A percentile compares a stretch with the other conserved stretches of the same genome.
These are phyloP conservation scores for Tulasnella sp. DNA, from an alignment of 768 basidiomycete genomes.

Conservation along the genomic window DNA sequence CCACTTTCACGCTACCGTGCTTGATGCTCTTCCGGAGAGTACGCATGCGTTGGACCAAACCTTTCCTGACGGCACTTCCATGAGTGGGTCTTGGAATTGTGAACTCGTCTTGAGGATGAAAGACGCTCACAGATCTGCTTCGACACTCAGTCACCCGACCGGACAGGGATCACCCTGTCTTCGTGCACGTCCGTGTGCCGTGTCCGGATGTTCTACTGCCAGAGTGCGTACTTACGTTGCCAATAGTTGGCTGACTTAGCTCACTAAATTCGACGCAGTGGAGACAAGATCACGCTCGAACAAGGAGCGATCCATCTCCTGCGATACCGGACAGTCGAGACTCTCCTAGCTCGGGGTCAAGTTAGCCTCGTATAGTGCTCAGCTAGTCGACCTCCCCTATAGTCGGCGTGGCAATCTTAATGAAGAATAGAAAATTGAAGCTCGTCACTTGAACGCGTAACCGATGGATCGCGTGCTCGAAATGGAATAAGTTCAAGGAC, in stretches of 20 bases:
- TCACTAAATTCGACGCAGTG: slow-evolving; percentile 44
- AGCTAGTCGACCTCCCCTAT: neutral
- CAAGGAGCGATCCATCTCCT: slow-evolving; percentile 79
- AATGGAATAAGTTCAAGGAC: neutral
- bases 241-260: neutral
- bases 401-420: neutral
- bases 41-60: slow-evolving; percentile 76
- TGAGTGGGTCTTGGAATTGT: slow-evolving; percentile 37
- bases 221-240: slow-evolving; percentile 37
- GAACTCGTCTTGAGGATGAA: neutral
- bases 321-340: slow-evolving; percentile 71
- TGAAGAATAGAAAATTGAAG: neutral
- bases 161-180: slow-evolving; percentile 70
- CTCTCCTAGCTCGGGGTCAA: slow-evolving; percentile 65
- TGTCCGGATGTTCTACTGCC: slow-evolving; percentile 49
- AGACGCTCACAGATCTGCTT: slow-evolving; percentile 24
- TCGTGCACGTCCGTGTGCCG: slow-evolving; percentile 68
- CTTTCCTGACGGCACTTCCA: slow-evolving; percentile 65
- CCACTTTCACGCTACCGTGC: slow-evolving; percentile 73
- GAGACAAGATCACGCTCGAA: slow-evolving; percentile 65
- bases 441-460: neutral
- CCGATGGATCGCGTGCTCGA: neutral
- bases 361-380: slow-evolving; percentile 66
- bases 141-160: slow-evolving; percentile 63
- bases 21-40: slow-evolving; percentile 74